Evolutionary conservation across 2,329 filamentous ascomycete species (phyloP).

Genomic region (Rutstroemia sydowiana): DNA sequence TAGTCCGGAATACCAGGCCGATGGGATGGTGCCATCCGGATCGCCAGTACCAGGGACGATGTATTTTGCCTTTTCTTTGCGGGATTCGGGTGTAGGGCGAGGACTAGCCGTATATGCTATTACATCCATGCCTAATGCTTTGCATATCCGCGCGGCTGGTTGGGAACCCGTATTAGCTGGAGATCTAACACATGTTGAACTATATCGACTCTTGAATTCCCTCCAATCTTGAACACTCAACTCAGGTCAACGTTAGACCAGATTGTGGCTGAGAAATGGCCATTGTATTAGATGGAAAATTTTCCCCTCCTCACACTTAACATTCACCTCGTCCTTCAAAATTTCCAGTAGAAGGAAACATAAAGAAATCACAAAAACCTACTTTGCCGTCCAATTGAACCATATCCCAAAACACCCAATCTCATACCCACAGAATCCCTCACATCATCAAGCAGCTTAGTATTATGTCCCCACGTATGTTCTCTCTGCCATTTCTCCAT

Average conservation of each 20-base stretch:
- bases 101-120: conserved; percentile 58
- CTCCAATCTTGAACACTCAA: not conserved
- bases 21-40: conserved; percentile 30
- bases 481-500: conserved; percentile 52
- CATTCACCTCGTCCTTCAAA: not conserved
- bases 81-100: conserved; percentile 48
- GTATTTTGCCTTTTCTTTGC: conserved; percentile 47
- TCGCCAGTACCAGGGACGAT: conserved; percentile 54
- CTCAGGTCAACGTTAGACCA: not conserved
- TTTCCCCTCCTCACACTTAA: not conserved
- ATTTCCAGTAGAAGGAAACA: not conserved
- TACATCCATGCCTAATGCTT: conserved; percentile 54
- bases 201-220: too few species aligned
- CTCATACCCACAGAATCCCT: conserved; percentile 50
- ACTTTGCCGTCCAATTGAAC: conserved; percentile 37
- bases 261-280: too few species aligned
- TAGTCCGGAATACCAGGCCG: conserved; percentile 32
- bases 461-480: conserved; percentile 41
- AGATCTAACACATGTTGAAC: too few species aligned
- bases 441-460: conserved; percentile 31
- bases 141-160: conserved; percentile 40
- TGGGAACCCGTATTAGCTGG: conserved; percentile 5
- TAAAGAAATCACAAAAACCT: conserved; percentile 1
- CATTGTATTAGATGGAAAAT: too few species aligned
- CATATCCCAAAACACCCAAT: conserved; percentile 42